Evolutionary conservation across 306 rosid genomes (phyloP), one percentile per base, ranked within the genome.

Genomic region (Gastrolobium bilobum): DNA sequence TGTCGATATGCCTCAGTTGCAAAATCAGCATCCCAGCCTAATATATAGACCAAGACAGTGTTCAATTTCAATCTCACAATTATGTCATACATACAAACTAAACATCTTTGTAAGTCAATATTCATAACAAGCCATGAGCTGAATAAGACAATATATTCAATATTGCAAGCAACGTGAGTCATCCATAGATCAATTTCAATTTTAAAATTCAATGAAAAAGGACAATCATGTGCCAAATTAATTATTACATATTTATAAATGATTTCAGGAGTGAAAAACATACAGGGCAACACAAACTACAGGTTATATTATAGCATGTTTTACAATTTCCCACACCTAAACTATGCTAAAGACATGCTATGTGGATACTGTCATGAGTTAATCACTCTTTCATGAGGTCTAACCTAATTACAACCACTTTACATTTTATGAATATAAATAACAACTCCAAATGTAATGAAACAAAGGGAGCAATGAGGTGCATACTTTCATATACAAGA

Each of bases 11-110:
- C 99, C 87, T 85, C 94, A 33, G 99, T 95, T 31, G 99, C 99
- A 80, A 90, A 91, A 83, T 95, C 99, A 75, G 98, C 94, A 89
- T 95, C 99, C 99, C 99, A 95, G 38, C 92, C 99, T 95, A 73
- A 62, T 4, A 83, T 57, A 73, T 30, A 71, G 79, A 79, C 9
- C 50, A 73, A 68, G 73, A 50, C 46, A 39, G 44, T 67, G 65
- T 66, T 84, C 72, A 81, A 76, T 67, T 66, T 84, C 72, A 81
- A 76, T 67, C 56, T 72, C 80, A 82, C 31, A 68, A 78, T 10
- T 73, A 64, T 59, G 31, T 51, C 44, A 79, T 40, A 64, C 50
- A 72, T 42, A 53, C 56, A 67, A 47, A 31, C 40, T 82, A 76
- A 31, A 60, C 51, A 76, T 61, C 62, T 79, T 50, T 47, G 53